Evolutionary conservation across 805 yeast species (phyloP), one percentile per base, ranked within the genome.

Genomic region (Sugiyamaella mastotermitis): DNA sequence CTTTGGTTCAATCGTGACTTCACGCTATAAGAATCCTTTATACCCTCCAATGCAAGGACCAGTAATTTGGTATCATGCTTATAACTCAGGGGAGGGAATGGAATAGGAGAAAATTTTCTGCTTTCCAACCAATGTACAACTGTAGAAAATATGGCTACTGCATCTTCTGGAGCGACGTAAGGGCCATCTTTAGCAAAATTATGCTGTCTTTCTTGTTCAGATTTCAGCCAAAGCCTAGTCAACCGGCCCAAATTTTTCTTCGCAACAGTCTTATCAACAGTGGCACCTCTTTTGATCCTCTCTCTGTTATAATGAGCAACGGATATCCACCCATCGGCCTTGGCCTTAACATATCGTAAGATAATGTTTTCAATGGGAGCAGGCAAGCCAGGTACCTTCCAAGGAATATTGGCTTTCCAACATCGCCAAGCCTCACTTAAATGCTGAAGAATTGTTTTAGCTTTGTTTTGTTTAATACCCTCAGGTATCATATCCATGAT

Each of bases 391-490:
- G 95, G 95, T 11, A 92, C 97, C 49, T 85, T 79, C 97, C 97
- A 92, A 0, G 97, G 95, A 42, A 92, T 82, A 55, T 92, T 90
- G 2, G 98, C 98, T 58, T 92, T 92, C 99, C 99, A 92, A 58
- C 97, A 92, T 57, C 98, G 69, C 99, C 99, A 92, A 0, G 98
- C 98, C 59, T 92, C 98, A 55, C 94, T 83, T 41, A 92, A 68
- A 60, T 92, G 99, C 53, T 92, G 97, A 33, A 92, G 61, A 37
- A 92, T 82, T 0, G 94, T 78, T 52, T 83, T 82, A 1, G 96
- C 78, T 56, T 86, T 88, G 47, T 75, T 83, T 53, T 85, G 92
- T 51, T 84, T 81, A 44, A 92, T 72, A 1, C 95, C 95, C 46
- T 86, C 96, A 0, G 98, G 98, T 33, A 92, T 87, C 95, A 87